A percentile compares a stretch with the other conserved stretches of the same genome.
These are phyloP conservation scores for Cichorium intybus DNA, from an alignment of 140 eudicot species.

Conservation along the genomic window DNA sequence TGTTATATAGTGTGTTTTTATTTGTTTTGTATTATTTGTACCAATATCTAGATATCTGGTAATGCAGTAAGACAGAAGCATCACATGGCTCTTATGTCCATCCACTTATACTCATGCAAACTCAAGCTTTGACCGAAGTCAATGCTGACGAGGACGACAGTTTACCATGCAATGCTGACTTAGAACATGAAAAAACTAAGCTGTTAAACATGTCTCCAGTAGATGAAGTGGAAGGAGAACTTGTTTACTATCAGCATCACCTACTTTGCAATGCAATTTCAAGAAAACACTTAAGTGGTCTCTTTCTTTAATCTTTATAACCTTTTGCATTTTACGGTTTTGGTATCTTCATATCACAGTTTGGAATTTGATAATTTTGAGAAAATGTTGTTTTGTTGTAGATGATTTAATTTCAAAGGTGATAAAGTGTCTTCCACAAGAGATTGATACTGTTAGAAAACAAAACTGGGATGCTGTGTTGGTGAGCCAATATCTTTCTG, in stretches of 20 bases:
- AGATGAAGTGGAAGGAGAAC: constrained; percentile 97
- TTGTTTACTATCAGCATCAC: constrained; percentile 68
- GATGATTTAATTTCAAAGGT: constrained; percentile 73
- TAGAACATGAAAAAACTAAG: constrained; percentile 47
- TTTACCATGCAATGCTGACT: constrained; percentile 19
- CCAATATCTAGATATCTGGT: constrained; percentile 27
- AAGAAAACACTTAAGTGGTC: constrained; percentile 66
- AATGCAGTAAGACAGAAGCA: constrained; percentile 56
- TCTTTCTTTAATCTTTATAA: constrained; percentile 29
- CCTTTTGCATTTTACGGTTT: constrained; percentile 7
- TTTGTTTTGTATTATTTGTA: constrained; percentile 5
- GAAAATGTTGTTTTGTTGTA: constrained; percentile 14
- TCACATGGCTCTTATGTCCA: constrained; percentile 49
- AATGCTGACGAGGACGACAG: constrained; percentile 35
- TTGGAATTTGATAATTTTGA: background rate
- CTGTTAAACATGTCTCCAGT: constrained; percentile 54
- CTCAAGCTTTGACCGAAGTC: constrained; percentile 23
- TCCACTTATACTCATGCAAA: constrained; percentile 51
- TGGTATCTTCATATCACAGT: background rate
- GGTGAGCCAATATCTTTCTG: constrained; percentile 69
- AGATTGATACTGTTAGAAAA: constrained; percentile 53
- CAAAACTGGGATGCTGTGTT: constrained; percentile 87
- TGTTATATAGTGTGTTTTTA: background rate
- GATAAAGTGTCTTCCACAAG: constrained; percentile 57
- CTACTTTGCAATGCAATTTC: constrained; percentile 56